Evolutionary conservation across 202 grass and related monocot genomes (phyloP), one percentile per base, ranked within the genome.

Genomic region (Elaeis oleifera): DNA sequence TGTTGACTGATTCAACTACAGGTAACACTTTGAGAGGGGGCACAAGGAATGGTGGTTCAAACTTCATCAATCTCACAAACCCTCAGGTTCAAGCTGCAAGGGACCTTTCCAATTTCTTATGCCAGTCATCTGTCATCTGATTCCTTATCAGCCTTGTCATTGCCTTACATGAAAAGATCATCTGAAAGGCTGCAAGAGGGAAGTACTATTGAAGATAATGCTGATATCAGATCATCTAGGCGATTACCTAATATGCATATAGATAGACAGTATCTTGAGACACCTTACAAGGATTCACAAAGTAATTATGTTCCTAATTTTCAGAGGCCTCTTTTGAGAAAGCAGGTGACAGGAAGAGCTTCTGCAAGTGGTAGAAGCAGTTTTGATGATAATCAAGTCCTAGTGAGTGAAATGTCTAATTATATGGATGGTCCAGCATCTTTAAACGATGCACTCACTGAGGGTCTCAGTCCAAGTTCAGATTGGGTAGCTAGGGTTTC

Each of bases 311-410:
- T 99, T 51, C 94, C 94, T 3, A 92, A 99, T 73, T 99, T 99
- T 77, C 94, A 99, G 69, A 89, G 88, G 64, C 94, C 94, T 84
- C 87, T 96, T 65, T 68, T 92, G 28, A 85, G 94, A 67, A 99
- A 99, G 51, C 94, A 92, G 68, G 83, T 83, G 18, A 86, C 87
- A 78, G 74, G 85, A 71, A 92, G 88, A 80, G 55, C 85, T 56
- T 79, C 88, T 65, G 63, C 77, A 79, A 81, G 82, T 76, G 67
- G 77, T 64, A 80, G 94, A 59, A 77, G 80, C 67, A 92, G 82
- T 53, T 89, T 82, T 79, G 94, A 99, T 68, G 94, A 99, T 77
- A 74, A 58, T 54, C 94, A 99, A 74, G 58, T 82, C 32, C 62
- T 59, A 51, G 64, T 80, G 17, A 70, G 69, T 80, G 94, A 92